Percentiles rank a stretch among this genome's conserved stretches.
Conservation (phyloP, 2,329 filamentous ascomycete genomes). For the Pseudopithomyces maydicus region DNA sequence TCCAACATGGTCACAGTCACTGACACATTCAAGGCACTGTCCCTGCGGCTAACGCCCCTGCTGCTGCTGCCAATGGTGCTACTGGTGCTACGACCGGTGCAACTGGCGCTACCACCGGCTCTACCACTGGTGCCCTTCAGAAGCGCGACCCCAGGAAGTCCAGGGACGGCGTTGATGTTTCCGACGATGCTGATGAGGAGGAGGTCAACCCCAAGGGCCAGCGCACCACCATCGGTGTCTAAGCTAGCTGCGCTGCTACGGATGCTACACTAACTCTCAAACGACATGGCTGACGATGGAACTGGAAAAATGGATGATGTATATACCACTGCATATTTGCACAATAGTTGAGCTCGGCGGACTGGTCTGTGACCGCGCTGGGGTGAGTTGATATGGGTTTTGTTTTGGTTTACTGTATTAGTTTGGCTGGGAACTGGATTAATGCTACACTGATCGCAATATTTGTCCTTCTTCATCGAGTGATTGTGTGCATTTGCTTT, state of each 20-base stretch:
- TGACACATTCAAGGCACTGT: background rate
- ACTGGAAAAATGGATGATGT: background rate
- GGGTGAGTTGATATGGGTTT: background rate
- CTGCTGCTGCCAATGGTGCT: constrained; percentile 1
- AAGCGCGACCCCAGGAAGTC: constrained; percentile 25
- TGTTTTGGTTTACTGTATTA: background rate
- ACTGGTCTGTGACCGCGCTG: constrained; percentile 11
- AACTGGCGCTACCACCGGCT: constrained; percentile 2
- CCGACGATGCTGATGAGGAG: constrained; percentile 43
- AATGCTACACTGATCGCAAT: constrained; percentile 6
- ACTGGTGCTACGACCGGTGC: background rate
- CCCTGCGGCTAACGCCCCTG: background rate
- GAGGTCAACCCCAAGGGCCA: constrained; percentile 31
- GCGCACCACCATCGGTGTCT: constrained; percentile 10
- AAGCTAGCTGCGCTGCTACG: background rate
- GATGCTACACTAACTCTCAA: background rate
- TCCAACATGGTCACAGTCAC: too few relatives aligned
- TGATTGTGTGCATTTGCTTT: background rate
- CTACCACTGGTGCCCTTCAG: constrained; percentile 13
- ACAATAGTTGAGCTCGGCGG: background rate
- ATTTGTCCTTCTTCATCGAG: background rate
- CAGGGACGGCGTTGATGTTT: constrained; percentile 21
- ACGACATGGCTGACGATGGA: background rate
- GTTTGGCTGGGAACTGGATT: constrained; percentile 4
- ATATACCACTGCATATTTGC: background rate